Evolutionary conservation across 1,284 basidiomycete species (phyloP), one percentile per base, ranked within the genome.

Genomic region (Sporisorium scitamineum): DNA sequence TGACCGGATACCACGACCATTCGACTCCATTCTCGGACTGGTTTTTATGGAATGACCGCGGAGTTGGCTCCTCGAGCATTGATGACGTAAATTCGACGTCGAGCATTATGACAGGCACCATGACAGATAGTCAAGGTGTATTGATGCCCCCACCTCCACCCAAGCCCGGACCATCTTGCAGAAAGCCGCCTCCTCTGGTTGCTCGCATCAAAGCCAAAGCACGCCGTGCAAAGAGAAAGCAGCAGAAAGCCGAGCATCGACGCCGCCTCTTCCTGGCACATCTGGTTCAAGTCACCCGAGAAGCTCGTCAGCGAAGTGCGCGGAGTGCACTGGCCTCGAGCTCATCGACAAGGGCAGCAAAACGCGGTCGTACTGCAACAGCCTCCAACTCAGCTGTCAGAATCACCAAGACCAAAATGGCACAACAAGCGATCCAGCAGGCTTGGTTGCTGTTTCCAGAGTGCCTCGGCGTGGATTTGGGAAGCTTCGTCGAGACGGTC

Each of bases 181-280:
- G 60, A 9, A 62, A 57, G 37, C 70, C 70, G 14, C 70, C 70
- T 24, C 64, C 64, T 1, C 48, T 72, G 29, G 56, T 57, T 1
- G 55, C 54, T 1, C 61, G 70, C 1, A 54, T 63, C 41, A 67
- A 61, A 32, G 70, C 70, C 27, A 63, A 56, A 54, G 70, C 70
- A 13, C 60, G 70, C 0, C 70, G 70, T 7, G 70, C 70, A 6
- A 72, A 60, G 22, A 54, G 70, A 14, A 72, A 72, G 41, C 59
- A 67, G 37, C 64, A 66, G 20, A 72, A 72, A 37, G 70, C 64
- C 26, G 69, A 71, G 45, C 45, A 67, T 44, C 70, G 70, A 44
- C 48, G 64, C 20, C 60, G 60, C 22, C 55, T 67, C 18, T 72
- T 72, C 51, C 57, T 72, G 13, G 22, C 63, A 3, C 63, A 71